Evolutionary conservation across 495 filamentous ascomycete genomes (phyloP).

Genomic region (Chaetomium fimeti): DNA sequence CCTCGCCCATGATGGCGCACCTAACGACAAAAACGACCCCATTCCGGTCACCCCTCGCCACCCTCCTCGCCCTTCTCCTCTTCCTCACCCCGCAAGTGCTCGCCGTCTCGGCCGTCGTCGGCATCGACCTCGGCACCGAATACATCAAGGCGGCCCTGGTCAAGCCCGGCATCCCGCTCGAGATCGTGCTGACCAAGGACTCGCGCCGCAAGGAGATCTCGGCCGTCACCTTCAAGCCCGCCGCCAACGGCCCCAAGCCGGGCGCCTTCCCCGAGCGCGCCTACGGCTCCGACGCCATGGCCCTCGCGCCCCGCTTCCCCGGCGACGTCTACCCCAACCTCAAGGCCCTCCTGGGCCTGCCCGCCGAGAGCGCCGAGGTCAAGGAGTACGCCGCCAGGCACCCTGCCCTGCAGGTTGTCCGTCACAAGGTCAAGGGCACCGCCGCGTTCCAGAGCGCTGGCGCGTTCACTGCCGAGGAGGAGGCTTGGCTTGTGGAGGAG

Average conservation of each 20-base stretch:
- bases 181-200: slow-evolving; percentile 98
- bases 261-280: slow-evolving; percentile 73
- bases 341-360: slow-evolving; percentile 78
- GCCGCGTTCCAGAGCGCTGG: slow-evolving; percentile 71
- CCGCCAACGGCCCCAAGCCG: slow-evolving; percentile 55
- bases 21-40: slow-evolving; percentile 33
- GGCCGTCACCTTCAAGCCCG: slow-evolving; percentile 90
- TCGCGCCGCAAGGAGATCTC: slow-evolving; percentile 93
- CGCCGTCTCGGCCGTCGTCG: slow-evolving; percentile 71
- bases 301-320: slow-evolving; percentile 82
- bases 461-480: slow-evolving; percentile 63
- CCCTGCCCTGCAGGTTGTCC: slow-evolving; percentile 62
- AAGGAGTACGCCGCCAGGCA: slow-evolving; percentile 67
- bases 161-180: slow-evolving; percentile 96
- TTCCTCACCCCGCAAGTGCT: slow-evolving; percentile 51
- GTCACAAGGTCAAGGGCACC: slow-evolving; percentile 61
- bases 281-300: slow-evolving; percentile 89
- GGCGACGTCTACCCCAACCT: slow-evolving; percentile 92
- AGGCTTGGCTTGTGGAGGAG: slow-evolving; percentile 85
- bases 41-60: slow-evolving; percentile 43
- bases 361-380: slow-evolving; percentile 59
- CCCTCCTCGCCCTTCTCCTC: slow-evolving; percentile 49
- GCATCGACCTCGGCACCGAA: slow-evolving; percentile 92
- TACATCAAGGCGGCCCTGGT: slow-evolving; percentile 96
- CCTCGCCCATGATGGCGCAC: slow-evolving; percentile 45